phyloP scores from a whole-genome alignment of 805 yeast genomes.

The Kazachstania kunashirensis region DNA sequence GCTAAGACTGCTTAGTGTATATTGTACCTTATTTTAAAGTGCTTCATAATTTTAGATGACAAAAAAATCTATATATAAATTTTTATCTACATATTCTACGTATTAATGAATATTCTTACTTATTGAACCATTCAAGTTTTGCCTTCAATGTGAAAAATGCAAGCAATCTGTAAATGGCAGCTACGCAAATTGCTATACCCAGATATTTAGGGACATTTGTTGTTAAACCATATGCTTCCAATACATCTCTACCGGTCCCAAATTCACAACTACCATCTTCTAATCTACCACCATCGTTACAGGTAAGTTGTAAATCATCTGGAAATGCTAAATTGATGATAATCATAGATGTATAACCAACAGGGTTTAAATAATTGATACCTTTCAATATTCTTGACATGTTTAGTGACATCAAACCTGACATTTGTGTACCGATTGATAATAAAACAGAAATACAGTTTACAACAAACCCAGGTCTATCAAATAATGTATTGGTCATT shows the following conservation, averaged over 20 bases:
- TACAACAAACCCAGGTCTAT: conserved; percentile 72
- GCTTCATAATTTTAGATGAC: background rate
- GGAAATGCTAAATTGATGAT: conserved; percentile 53
- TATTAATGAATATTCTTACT: conserved; percentile 1
- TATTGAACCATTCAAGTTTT: conserved; percentile 24
- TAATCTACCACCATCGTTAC: conserved; percentile 35
- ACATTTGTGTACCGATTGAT: conserved; percentile 71
- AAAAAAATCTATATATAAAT: background rate
- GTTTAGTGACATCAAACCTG: conserved; percentile 73
- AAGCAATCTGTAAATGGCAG: conserved; percentile 19
- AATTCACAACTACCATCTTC: conserved; percentile 37
- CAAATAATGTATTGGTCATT: conserved; percentile 61
- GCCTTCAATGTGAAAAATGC: conserved; percentile 21
- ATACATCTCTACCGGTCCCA: conserved; percentile 45
- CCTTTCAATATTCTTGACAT: conserved; percentile 62
- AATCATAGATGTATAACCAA: conserved; percentile 58
- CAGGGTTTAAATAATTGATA: conserved; percentile 67
- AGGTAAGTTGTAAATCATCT: conserved; percentile 39
- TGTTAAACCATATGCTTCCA: conserved; percentile 40
- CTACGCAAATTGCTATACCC: conserved; percentile 26
- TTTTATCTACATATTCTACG: background rate
- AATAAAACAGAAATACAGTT: conserved; percentile 58
- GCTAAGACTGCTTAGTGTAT: background rate
- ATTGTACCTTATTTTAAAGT: background rate
- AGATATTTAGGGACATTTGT: conserved; percentile 32